Evolutionary conservation across 2,329 filamentous ascomycete genomes (phyloP), one percentile per base, ranked within the genome.

Genomic region (Calonectria pauciramosa): DNA sequence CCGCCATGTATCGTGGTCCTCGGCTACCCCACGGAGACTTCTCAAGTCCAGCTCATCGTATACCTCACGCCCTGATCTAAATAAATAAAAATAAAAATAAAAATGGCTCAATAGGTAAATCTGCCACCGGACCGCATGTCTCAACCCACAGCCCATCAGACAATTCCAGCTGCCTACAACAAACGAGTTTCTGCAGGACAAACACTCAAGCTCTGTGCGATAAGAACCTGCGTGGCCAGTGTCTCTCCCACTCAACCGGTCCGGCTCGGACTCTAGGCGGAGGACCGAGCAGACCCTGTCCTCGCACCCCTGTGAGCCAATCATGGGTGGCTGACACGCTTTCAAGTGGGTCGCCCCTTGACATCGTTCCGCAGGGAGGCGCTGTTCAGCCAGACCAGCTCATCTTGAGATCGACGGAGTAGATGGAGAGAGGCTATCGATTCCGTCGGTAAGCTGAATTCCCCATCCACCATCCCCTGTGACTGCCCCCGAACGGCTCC

Each of bases 221-320:
- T 54, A 69, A 49, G 72, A 23, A 51, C 10, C 51, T 74, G 68
- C 72, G 70, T 70, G 65, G 70, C 69, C 71, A 38, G 70, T 80
- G 76, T 75, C 75, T 68, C 75, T 72, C 77, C 72, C 59, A 74
- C 73, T 75, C 66, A 70, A 80, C 79, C 79, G 79, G 79, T 74
- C 79, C 78, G 79, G 79, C 77, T 81, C 79, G 79, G 79, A 80
- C 44, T 73, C 80, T 74, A 68, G 73, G 77, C 78, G 79, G 77
- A 79, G 78, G 72, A 77, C 78, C 76, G 77, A 80, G 75, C 78
- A 68, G 75, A 72, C 64, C 76, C 44, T 41, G 68, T 23, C 60
- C 60, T 18, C 32, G n/a, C 49, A 56, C 69, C 75, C 54, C 68
- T 75, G 66, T 59, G 56, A 72, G 64, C 73, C 63, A 70, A 68